Evolutionary conservation across 2,329 filamentous ascomycete genomes (phyloP), one percentile per base, ranked within the genome.

Genomic region (Lasiodiplodia hormozganensis): DNA sequence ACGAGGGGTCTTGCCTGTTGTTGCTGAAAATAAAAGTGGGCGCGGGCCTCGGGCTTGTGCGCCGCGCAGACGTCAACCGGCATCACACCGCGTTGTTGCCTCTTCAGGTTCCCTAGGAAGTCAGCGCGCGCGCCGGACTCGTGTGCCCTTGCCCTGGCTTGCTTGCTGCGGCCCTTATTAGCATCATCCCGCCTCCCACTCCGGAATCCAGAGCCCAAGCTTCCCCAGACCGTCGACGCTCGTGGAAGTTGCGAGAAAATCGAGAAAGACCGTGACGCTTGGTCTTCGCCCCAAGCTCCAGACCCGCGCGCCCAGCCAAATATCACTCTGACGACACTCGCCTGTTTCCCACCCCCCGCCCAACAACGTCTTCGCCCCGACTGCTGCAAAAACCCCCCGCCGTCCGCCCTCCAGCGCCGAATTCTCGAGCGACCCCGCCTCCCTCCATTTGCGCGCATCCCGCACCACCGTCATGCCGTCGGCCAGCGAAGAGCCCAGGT

Each of bases 401-500:
- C 16, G 34, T 49, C 23, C 36, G 12, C 56, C 12, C 12, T 23
- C 58, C 36, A 25, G 47, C 11, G 31, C 60, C 36, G n/a, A 11
- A 21, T 11, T 38, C 43, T 51, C 51, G 11, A 28, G 31, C 49
- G 18, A 43, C 51, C 51, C 36, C 51, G 36, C n/a, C 34, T 31
- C 23, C 23, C 12, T 52, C 40, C 12, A 52, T 62, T 53, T 64
- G 36, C 47, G 36, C 40, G 28, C 65, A 34, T 47, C 56, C 43
- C 68, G 8, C 49, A 68, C 54, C 51, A 56, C 69, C 70, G 67
- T n/a, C 34, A 79, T 80, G 76, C 73, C 77, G 58, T 68, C 75
- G 66, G 75, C 75, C 68, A 76, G 77, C 36, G 76, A 77, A 71
- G 76, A 78, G 31, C 65, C 70, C 40, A 71, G 74, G 70, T 74